Evolutionary conservation across 106 monocot species (phyloP).

Genomic region (Xerophyta viscosa): DNA sequence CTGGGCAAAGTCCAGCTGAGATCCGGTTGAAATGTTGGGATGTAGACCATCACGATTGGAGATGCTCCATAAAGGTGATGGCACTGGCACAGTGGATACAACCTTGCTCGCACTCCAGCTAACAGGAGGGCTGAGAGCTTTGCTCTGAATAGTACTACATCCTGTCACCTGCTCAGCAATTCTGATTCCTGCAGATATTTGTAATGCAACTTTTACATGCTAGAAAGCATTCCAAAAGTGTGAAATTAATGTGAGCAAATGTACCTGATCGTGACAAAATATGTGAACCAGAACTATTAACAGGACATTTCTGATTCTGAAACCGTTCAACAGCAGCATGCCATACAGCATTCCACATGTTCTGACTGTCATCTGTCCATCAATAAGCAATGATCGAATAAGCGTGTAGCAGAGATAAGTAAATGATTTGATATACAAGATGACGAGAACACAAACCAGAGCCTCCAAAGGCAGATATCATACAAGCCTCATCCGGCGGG

Average conservation of each 20-base stretch:
- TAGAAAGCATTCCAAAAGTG: no score
- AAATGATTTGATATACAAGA: neutral
- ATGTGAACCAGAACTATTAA: slow-evolving; percentile 39
- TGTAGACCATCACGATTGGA: slow-evolving; percentile 25
- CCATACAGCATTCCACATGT: slow-evolving; percentile 66
- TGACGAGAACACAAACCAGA: slow-evolving; percentile 26
- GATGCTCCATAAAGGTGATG: slow-evolving; percentile 41
- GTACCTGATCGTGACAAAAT: slow-evolving; percentile 45
- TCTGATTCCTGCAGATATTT: slow-evolving; percentile 31
- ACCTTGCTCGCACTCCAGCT: slow-evolving; percentile 28
- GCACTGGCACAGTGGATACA: slow-evolving; percentile 25
- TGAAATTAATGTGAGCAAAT: no score
- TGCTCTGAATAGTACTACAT: slow-evolving; percentile 37
- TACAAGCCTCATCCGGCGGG: slow-evolving; percentile 75
- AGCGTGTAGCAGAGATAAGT: neutral
- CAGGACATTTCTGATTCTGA: slow-evolving; percentile 52
- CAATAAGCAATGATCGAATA: neutral
- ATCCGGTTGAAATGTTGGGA: slow-evolving; percentile 36
- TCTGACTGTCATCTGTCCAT: slow-evolving; percentile 50
- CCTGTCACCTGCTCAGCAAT: slow-evolving; percentile 27
- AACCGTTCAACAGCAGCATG: slow-evolving; percentile 39
- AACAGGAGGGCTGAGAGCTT: slow-evolving; percentile 19
- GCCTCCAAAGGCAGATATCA: slow-evolving; percentile 80
- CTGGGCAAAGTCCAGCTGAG: slow-evolving; percentile 43
- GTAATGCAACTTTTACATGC: no score